A percentile compares a stretch with the other conserved stretches of the same genome.
These are phyloP conservation scores for Dactylella cylindrospora DNA, from an alignment of 2,329 filamentous ascomycete genomes.

Conservation along the genomic window DNA sequence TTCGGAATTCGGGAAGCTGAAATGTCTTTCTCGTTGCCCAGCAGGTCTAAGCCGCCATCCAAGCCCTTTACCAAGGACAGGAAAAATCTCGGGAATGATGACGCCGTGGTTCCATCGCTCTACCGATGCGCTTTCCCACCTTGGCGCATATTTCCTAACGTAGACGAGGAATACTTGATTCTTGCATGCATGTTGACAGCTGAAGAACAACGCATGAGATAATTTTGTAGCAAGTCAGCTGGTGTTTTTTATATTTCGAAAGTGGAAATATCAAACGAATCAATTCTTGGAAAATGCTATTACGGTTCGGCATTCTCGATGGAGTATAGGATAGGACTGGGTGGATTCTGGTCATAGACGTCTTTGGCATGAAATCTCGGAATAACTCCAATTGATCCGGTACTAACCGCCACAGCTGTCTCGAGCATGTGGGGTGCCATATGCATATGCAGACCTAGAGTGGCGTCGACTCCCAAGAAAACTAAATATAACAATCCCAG, in stretches of 20 bases:
- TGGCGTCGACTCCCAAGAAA: too few relatives aligned
- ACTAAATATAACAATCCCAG: too few relatives aligned
- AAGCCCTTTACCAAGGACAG: conserved; percentile 23
- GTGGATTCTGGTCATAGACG: too few relatives aligned
- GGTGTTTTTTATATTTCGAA: too few relatives aligned
- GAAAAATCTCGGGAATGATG: conserved; percentile 4
- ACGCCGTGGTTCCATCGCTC: conserved; percentile 12
- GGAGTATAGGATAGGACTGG: too few relatives aligned
- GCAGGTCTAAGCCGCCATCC: conserved; percentile 10
- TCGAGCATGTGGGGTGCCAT: conserved; percentile 18
- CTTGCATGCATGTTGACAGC: too few relatives aligned
- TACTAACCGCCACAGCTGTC: conserved; percentile 27
- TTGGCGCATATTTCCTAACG: too few relatives aligned
- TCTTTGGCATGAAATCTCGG: conserved; percentile 4
- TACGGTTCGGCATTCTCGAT: neutral
- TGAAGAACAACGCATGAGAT: neutral
- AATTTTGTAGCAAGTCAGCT: too few relatives aligned
- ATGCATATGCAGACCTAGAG: too few relatives aligned
- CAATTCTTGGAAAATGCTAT: neutral
- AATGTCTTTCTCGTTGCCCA: neutral
- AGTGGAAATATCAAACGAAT: conserved; percentile 13
- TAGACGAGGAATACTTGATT: too few relatives aligned
- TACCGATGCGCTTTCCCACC: conserved; percentile 8
- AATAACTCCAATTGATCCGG: conserved; percentile 30
- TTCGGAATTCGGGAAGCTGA: conserved; percentile 20